Base-by-base conservation (phyloP, 208 protist species). In the Wallacemonas sp. region DNA sequence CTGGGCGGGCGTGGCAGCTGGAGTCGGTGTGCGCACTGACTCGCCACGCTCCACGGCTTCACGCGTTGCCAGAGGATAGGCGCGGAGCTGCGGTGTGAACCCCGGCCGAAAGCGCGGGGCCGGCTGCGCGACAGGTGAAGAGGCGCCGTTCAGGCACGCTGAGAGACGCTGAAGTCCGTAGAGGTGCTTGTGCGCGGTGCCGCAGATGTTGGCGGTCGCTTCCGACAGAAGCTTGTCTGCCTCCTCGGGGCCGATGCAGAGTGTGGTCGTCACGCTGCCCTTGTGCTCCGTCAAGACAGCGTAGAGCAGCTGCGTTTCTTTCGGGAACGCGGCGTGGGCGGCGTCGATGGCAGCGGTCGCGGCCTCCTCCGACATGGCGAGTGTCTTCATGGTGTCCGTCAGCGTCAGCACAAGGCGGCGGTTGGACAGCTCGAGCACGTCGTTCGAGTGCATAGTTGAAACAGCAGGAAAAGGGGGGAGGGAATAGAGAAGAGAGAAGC, bases 1-100 rank as follows among this genome's bases (percentile, higher is more conserved):
- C n/a, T n/a, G n/a, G n/a, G 36, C 14, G 6, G 36, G 36, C 36
- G 36, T 41, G 14, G 36, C 36, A 41, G 36, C 36, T 17, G 36
- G n/a, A n/a, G n/a, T n/a, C n/a, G n/a, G n/a, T n/a, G n/a, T n/a
- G n/a, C n/a, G n/a, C n/a, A n/a, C n/a, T n/a, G 36, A 17, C 0
- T 65, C 27, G 21, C 44, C 46, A n/a, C 24, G 5, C 27, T 52
- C 64, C 29, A 65, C 38, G 16, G 72, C 66, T 1, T 68, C 58
- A 17, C 70, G 68, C 14, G 57, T 54, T 21, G 58, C 32, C 12
- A 83, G 47, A 8, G 43, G 60, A 55, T 78, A 78, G 36, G 65
- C 67, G 34, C 77, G 71, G 41, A 43, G 60, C 33, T 38, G 61
- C 9, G 70, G 70, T 4, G 58, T 39, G n/a, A 70, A 29, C 24